A percentile compares a stretch with the other conserved stretches of the same genome.
Conservation (phyloP, 306 rosid species). For the Ziziphus jujuba region DNA sequence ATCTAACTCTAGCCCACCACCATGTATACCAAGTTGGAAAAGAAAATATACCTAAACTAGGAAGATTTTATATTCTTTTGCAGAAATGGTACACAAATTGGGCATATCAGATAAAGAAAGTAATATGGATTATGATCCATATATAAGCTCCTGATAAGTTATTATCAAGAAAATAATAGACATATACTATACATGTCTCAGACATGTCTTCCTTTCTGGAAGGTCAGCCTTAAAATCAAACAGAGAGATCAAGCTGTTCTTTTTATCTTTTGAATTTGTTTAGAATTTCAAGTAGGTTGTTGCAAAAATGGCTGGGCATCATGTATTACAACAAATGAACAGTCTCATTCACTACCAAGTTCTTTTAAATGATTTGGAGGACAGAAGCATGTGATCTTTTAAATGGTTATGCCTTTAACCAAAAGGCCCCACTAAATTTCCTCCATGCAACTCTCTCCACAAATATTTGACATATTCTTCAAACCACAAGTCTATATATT, state of each 20-base stretch:
- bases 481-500: background rate
- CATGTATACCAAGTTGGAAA: too few species aligned
- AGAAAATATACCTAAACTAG: too few species aligned
- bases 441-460: background rate
- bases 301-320: background rate
- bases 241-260: too few species aligned
- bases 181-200: background rate
- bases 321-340: background rate
- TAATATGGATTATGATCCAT: too few species aligned
- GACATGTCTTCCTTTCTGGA: background rate
- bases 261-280: background rate
- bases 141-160: too few species aligned
- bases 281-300: background rate
- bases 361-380: background rate
- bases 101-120: too few species aligned
- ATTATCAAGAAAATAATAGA: too few species aligned
- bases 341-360: slow-evolving; percentile 14
- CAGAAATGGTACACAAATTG: too few species aligned
- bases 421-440: background rate
- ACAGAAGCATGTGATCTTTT: slow-evolving; percentile 23
- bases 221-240: background rate
- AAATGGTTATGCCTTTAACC: slow-evolving; percentile 6
- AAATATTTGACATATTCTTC: background rate
- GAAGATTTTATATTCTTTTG: too few species aligned
- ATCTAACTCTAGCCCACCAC: too few species aligned